Percentiles rank a stretch among this genome's conserved stretches.
Evolutionary conservation across 768 basidiomycete genomes (phyloP).

Genomic region (Mycena albidolilacea): DNA sequence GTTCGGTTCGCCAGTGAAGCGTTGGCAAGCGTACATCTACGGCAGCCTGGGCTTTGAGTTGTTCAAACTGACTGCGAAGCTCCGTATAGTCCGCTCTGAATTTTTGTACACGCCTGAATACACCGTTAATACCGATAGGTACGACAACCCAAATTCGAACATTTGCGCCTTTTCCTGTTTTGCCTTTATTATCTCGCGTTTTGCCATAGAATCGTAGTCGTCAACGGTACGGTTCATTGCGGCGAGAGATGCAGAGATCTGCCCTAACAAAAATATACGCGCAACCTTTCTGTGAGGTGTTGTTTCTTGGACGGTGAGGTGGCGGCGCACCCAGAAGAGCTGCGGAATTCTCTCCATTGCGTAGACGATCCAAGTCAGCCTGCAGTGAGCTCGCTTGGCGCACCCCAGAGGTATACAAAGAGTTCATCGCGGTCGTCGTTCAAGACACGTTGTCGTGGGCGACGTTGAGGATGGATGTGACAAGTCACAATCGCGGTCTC

Average conservation of each 20-base stretch:
- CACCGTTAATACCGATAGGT: neutral
- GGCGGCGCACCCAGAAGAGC: slow-evolving; percentile 82
- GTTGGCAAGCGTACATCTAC: slow-evolving; percentile 56
- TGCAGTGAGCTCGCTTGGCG: slow-evolving; percentile 92
- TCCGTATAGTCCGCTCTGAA: slow-evolving; percentile 91
- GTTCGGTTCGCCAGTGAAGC: slow-evolving; percentile 6
- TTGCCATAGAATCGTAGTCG: slow-evolving; percentile 97
- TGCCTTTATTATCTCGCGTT: slow-evolving; percentile 94
- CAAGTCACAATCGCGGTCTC: neutral
- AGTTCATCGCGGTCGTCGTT: slow-evolving; percentile 78
- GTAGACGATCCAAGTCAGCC: slow-evolving; percentile 87
- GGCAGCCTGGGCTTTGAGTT: slow-evolving; percentile 73
- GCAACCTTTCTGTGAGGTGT: slow-evolving; percentile 39
- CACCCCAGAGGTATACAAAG: slow-evolving; percentile 93
- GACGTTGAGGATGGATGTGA: slow-evolving; percentile 6
- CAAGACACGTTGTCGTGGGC: neutral
- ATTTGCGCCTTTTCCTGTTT: slow-evolving; percentile 97
- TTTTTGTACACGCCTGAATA: slow-evolving; percentile 88
- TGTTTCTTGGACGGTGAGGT: slow-evolving; percentile 5
- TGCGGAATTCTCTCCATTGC: slow-evolving; percentile 84
- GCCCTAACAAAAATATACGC: slow-evolving; percentile 71
- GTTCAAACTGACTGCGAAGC: slow-evolving; percentile 87
- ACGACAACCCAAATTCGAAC: slow-evolving; percentile 58
- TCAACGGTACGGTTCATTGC: slow-evolving; percentile 96
- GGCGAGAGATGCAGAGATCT: slow-evolving; percentile 97